Percentiles rank a stretch among this genome's conserved stretches.
Evolutionary conservation across 2,329 filamentous ascomycete genomes (phyloP).

Genomic region (Fonsecaea multimorphosa): DNA sequence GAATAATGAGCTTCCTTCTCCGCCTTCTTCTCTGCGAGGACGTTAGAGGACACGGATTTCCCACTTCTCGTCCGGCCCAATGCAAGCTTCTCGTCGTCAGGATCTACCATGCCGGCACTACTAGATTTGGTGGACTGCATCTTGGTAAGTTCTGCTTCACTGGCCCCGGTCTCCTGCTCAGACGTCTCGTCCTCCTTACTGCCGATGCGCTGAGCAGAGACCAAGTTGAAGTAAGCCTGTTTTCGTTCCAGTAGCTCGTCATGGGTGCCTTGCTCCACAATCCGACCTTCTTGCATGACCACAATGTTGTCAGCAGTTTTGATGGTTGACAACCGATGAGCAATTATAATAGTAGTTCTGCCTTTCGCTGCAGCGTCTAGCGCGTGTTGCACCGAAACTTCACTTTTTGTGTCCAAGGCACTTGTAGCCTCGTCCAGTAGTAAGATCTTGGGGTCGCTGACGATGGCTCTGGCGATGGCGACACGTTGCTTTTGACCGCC

Average conservation of each 20-base stretch:
- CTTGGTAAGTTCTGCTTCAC: slow-evolving; percentile 42
- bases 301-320: slow-evolving; percentile 94
- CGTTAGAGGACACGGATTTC: slow-evolving; percentile 70
- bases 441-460: slow-evolving; percentile 89
- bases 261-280: slow-evolving; percentile 91
- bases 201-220: slow-evolving; percentile 84
- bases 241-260: slow-evolving; percentile 73
- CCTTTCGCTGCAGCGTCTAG: slow-evolving; percentile 84
- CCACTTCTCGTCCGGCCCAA: slow-evolving; percentile 55
- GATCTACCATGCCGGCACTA: slow-evolving; percentile 38
- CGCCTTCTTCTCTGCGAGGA: slow-evolving; percentile 63
- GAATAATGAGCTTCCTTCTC: slow-evolving; percentile 66
- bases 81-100: slow-evolving; percentile 44
- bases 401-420: slow-evolving; percentile 90
- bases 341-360: slow-evolving; percentile 93
- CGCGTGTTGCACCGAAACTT: slow-evolving; percentile 91
- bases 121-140: slow-evolving; percentile 45
- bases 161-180: slow-evolving; percentile 41
- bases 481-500: slow-evolving; percentile 98
- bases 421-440: slow-evolving; percentile 95
- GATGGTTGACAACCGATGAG: slow-evolving; percentile 93
- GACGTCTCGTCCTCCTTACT: slow-evolving; percentile 55
- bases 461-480: slow-evolving; percentile 87
- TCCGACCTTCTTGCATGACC: slow-evolving; percentile 83
- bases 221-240: slow-evolving; percentile 81